Evolutionary conservation across 192 early-diverging fungal genomes (phyloP), one percentile per base, ranked within the genome.

Genomic region (Coemansia sp.): DNA sequence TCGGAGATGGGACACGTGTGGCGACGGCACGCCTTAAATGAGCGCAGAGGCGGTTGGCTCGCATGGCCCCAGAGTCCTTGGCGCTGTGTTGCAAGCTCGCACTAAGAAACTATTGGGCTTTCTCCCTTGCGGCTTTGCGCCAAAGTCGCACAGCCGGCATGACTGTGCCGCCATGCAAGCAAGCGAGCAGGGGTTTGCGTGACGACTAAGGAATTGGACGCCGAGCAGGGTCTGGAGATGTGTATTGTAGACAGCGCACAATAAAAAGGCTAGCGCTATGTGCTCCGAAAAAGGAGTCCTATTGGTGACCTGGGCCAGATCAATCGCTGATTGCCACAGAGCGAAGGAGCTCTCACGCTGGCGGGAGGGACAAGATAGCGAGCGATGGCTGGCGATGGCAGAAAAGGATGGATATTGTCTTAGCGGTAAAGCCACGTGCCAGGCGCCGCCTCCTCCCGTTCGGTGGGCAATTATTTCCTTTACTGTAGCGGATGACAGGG

Each of bases 391-490:
- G 33, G 14, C 13, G 52, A 33, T 55, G 26, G 52, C 26, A 55
- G 26, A 55, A 53, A 55, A 31, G 28, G 14, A 23, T 26, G 23
- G 48, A 26, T 16, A 55, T 18, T 45, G 43, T 45, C 43, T 18
- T 20, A 16, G 14, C 16, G 39, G 16, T 6, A 50, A 14, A 31
- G 52, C 52, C 52, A 55, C 52, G 52, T 55, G 52, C 28, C 52
- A 33, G 52, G 6, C 26, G 50, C 50, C 50, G 52, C 52, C 52
- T 31, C 26, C 25, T 52, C 28, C 26, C 26, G 52, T 31, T 55
- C 26, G 48, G 48, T 55, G 52, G 52, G 28, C 52, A 55, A 55
- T 55, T 33, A 55, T 33, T 55, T 55, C 25, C 52, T 55, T 55
- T 55, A 11, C 52, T 13, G 39, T 16, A 41, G 48, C 48, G 52